A percentile compares a stretch with the other conserved stretches of the same genome.
These are phyloP conservation scores for Chamaecrista fasciculata DNA, from an alignment of 306 rosid genomes.

Conservation along the genomic window DNA sequence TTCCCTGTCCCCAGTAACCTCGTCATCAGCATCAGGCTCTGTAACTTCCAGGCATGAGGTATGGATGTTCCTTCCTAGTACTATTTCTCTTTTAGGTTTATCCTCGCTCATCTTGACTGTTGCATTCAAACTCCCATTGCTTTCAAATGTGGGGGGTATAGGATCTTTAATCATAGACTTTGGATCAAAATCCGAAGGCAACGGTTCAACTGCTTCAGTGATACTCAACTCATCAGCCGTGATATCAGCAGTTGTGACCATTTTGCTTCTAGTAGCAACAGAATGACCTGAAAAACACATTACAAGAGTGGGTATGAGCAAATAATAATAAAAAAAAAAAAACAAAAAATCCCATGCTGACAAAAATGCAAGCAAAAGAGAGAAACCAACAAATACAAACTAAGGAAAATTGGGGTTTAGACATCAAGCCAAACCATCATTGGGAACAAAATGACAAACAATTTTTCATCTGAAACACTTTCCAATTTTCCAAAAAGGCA, in stretches of 20 bases:
- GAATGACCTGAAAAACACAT: not conserved
- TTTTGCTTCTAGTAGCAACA: not conserved
- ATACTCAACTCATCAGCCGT: not conserved
- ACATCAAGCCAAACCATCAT: not conserved
- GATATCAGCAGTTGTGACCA: constrained; percentile 22
- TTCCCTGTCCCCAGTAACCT: constrained; percentile 72
- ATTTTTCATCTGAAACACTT: not conserved
- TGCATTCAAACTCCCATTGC: not conserved
- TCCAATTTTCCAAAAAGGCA: not conserved
- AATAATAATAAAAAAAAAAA: too few relatives aligned
- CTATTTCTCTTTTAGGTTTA: constrained; percentile 44
- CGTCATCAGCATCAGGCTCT: constrained; percentile 78
- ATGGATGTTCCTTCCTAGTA: constrained; percentile 66
- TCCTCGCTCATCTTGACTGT: not conserved
- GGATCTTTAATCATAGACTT: constrained; percentile 1
- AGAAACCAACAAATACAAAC: not conserved
- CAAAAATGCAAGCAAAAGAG: not conserved
- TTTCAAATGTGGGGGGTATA: constrained; percentile 16
- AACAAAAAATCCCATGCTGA: not conserved
- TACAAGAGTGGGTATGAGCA: not conserved
- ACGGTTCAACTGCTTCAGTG: constrained; percentile 6
- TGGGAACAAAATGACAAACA: not conserved
- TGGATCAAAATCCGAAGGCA: constrained; percentile 32
- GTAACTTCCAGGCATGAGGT: constrained; percentile 60
- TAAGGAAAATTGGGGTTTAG: not conserved